Evolutionary conservation across 805 yeast genomes (phyloP), one percentile per base, ranked within the genome.

Genomic region (Candida piceae): DNA sequence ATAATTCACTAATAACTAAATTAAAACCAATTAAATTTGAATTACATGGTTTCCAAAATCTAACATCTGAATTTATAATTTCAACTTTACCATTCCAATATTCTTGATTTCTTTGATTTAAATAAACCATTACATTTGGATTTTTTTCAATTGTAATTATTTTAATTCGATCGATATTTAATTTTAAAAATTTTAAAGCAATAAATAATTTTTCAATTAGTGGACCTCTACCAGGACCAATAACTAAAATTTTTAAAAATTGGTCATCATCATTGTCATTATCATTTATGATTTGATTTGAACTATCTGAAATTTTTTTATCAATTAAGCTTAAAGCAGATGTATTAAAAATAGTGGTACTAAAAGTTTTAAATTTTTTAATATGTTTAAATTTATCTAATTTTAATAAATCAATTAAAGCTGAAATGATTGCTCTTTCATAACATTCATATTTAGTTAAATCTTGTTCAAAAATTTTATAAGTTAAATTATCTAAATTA

Each of bases 141-240:
- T 85, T 85, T 50, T 80, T 84, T 53, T 89, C 96, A 12, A 87
- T 60, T 1, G 93, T 86, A 15, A 69, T 63, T 3, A 80, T 54
- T n/a, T 52, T 48, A 13, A 62, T 39, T 28, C 44, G 42, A 10
- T 40, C 36, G 27, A 42, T 18, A 40, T 59, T 48, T 25, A 58
- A 34, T 7, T 53, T 44, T 4, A 70, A 45, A 16, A 49, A 49
- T 3, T 55, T 48, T 2, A 76, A 47, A 2, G 78, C 74, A 5
- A 60, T 51, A 21, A 72, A 60, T 0, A 74, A 63, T 16, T 70
- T 64, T 30, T 78, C 78, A 3, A 88, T 78, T 20, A 89, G 59
- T 0, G 90, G 89, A 1, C 97, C 97, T 31, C 87, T 64, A 1
- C 97, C 97, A 0, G 96, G 93, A 0, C 97, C 97, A 3, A 83